A percentile compares a stretch with the other conserved stretches of the same genome.
Conservation (phyloP, 169 alveolate species). For the Cyclospora cayetanensis region DNA sequence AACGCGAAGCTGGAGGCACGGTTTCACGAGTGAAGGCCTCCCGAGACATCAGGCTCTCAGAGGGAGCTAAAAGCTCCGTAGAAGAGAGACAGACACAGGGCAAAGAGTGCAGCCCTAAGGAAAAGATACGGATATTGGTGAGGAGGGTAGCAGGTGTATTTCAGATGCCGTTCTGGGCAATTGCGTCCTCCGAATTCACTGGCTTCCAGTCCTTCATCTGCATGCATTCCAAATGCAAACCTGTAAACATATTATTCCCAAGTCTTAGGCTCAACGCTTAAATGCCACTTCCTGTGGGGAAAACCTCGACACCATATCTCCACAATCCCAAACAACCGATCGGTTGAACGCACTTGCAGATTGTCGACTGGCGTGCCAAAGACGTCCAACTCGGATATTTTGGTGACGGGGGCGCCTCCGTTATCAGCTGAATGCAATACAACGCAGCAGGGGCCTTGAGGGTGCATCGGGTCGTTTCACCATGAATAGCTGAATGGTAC, state of each 20-base stretch:
- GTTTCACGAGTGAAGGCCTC: no score
- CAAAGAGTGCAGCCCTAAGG: not conserved
- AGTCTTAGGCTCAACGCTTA: no score
- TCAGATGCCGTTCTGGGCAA: slow-evolving; percentile 23
- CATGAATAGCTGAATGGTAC: no score
- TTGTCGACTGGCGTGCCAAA: slow-evolving; percentile 18
- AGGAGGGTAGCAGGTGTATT: no score
- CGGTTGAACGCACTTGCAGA: not conserved
- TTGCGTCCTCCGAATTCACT: not conserved
- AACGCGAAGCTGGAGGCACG: no score
- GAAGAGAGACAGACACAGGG: not conserved
- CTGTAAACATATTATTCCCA: no score
- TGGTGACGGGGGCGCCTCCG: slow-evolving; percentile 9
- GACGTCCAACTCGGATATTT: not conserved
- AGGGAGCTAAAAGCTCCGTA: not conserved
- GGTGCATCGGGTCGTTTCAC: no score
- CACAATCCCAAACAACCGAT: not conserved
- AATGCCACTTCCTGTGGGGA: no score
- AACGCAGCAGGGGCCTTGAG: no score
- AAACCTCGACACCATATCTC: not conserved
- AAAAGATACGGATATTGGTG: no score
- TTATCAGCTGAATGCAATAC: not conserved
- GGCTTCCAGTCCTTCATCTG: slow-evolving; percentile 52
- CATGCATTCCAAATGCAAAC: no score
- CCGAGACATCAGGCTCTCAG: no score